Percentiles rank a stretch among this genome's conserved stretches.
These are phyloP conservation scores for Linnemannia elongata DNA, from an alignment of 192 early-diverging fungal species.

Conservation along the genomic window DNA sequence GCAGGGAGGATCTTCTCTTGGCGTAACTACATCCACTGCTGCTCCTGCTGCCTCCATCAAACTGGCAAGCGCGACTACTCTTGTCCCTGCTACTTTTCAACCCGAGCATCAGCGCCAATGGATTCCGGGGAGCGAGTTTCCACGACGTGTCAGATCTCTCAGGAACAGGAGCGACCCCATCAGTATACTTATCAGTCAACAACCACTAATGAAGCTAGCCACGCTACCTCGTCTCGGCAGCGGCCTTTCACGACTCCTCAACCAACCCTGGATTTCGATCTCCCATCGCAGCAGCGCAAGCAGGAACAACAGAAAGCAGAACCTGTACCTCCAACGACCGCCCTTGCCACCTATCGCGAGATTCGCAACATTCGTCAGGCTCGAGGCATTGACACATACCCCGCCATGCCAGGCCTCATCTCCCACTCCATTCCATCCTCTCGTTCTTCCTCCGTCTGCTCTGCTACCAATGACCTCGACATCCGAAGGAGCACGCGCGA, in stretches of 20 bases:
- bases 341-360: background rate
- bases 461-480: background rate
- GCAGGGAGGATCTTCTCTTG: background rate
- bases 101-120: background rate
- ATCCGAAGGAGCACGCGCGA: background rate
- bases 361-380: background rate
- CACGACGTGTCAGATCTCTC: background rate
- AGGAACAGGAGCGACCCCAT: background rate
- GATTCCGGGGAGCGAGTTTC: background rate
- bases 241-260: background rate
- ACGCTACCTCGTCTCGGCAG: background rate
- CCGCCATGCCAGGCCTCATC: background rate
- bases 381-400: background rate
- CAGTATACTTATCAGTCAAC: background rate
- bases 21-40: background rate
- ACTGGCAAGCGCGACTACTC: background rate
- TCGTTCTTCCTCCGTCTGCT: background rate
- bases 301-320: background rate
- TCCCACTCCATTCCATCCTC: background rate
- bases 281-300: background rate
- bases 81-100: background rate
- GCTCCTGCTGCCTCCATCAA: background rate
- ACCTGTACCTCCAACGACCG: background rate
- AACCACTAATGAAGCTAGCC: conserved; percentile 17
- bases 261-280: background rate